phyloP scores from a whole-genome alignment of 2,329 filamentous ascomycete species.

The Graphilbum sp. region DNA sequence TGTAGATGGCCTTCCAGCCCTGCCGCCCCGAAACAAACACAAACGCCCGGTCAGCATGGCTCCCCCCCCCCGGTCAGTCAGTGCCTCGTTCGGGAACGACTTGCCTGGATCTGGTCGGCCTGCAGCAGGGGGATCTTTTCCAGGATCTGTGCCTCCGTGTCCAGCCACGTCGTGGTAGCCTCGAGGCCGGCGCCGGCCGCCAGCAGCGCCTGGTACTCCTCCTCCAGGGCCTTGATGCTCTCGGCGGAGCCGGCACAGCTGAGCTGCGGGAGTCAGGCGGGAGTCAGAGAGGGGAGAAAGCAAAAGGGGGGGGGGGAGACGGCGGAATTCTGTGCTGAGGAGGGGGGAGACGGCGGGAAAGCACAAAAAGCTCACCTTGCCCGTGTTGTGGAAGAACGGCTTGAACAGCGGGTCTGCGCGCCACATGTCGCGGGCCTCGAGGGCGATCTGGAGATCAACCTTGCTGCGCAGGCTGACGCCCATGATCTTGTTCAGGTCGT shows the following conservation, averaged over 20 bases:
- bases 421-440: conserved; percentile 22
- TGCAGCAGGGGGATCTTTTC: conserved; percentile 21
- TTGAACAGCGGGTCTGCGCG: conserved; percentile 28
- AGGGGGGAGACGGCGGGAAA: no score
- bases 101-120: conserved; percentile 13
- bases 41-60: no score
- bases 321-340: no score
- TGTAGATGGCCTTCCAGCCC: conserved; percentile 29
- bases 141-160: conserved; percentile 26
- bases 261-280: not conserved
- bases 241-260: conserved; percentile 11
- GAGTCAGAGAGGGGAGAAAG: no score
- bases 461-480: conserved; percentile 18
- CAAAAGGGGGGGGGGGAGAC: no score
- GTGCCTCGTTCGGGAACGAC: not conserved
- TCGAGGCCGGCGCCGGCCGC: conserved; percentile 22
- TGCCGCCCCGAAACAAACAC: conserved; percentile 17
- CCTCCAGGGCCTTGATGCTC: conserved; percentile 16
- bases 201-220: conserved; percentile 20
- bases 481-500: conserved; percentile 32
- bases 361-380: not conserved
- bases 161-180: conserved; percentile 23
- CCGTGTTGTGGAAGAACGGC: conserved; percentile 24
- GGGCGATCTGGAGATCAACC: conserved; percentile 16
- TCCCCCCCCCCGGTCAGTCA: no score